Evolutionary conservation across 1,284 basidiomycete genomes (phyloP), one percentile per base, ranked within the genome.

Genomic region (Sporisorium exsertum): DNA sequence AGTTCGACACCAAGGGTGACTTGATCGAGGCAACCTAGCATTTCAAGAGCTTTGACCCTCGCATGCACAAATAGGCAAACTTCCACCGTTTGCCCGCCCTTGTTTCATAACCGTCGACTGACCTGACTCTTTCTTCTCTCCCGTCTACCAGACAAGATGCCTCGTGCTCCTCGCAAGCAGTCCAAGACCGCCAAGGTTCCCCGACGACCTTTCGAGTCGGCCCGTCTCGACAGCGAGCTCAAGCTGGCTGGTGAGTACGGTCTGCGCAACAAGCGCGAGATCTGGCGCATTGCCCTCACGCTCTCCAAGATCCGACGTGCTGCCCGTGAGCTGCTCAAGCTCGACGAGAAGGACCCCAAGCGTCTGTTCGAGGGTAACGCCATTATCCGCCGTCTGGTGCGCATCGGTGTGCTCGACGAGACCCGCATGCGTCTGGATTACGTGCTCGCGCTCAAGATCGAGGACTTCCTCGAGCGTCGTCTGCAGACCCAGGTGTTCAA

Each of bases 401-500:
- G 96, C 86, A 98, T 99, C 85, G 96, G 96, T 91, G 96, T 99
- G 90, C 93, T 99, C 87, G 97, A 99, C 87, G 96, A 99, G 90
- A 89, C 91, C 79, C 93, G 95, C 88, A 98, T 99, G 97, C 81
- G 84, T 64, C 83, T 84, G 63, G 80, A 98, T 93, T 99, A 98
- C 92, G 96, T 98, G 89, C 89, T 99, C 86, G 95, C 95, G 67
- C 90, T 98, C 86, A 98, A 98, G 90, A 92, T 98, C 83, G 96
- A 99, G 88, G 96, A 99, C 88, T 99, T 99, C 92, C 92, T 99
- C 91, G 97, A 99, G 90, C 91, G 97, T 84, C 90, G 97, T 84
- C 89, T 99, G 84, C 97, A 99, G 89, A 99, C 97, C 64, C 97
- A 98, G 89, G 97, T 99, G 84, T 99, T 98, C 93, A 99, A 99